A percentile compares a stretch with the other conserved stretches of the same genome.
Evolutionary conservation across 805 yeast genomes (phyloP).

Genomic region (Candida silvicultrix): DNA sequence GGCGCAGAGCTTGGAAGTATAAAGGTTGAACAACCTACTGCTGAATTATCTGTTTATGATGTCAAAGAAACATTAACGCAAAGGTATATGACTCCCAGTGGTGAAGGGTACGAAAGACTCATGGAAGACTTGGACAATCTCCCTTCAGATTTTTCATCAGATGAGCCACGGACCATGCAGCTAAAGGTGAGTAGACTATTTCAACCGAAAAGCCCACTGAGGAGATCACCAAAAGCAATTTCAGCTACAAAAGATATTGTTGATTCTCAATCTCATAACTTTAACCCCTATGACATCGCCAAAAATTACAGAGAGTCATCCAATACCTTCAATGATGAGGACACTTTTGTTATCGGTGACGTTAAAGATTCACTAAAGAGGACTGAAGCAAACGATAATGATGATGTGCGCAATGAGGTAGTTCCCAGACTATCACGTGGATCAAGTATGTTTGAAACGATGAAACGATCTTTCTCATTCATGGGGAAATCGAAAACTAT

Average conservation of each 20-base stretch:
- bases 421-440: neutral
- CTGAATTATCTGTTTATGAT: slow-evolving; percentile 4
- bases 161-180: slow-evolving; percentile 1
- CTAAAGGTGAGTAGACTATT: neutral
- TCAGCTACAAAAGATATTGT: neutral
- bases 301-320: neutral
- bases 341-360: no score
- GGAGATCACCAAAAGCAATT: neutral
- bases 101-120: slow-evolving; percentile 10
- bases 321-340: no score
- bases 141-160: slow-evolving; percentile 16
- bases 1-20: neutral
- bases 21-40: neutral
- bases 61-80: slow-evolving; percentile 21
- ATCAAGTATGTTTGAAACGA: neutral
- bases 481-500: no score
- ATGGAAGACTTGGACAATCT: slow-evolving; percentile 19
- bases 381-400: no score
- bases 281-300: neutral
- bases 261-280: neutral
- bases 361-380: no score
- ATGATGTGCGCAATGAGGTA: no score
- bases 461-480: no score
- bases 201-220: neutral
- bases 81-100: slow-evolving; percentile 14